Conservation (phyloP, 768 basidiomycete species). For the Cytidiella melzeri region DNA sequence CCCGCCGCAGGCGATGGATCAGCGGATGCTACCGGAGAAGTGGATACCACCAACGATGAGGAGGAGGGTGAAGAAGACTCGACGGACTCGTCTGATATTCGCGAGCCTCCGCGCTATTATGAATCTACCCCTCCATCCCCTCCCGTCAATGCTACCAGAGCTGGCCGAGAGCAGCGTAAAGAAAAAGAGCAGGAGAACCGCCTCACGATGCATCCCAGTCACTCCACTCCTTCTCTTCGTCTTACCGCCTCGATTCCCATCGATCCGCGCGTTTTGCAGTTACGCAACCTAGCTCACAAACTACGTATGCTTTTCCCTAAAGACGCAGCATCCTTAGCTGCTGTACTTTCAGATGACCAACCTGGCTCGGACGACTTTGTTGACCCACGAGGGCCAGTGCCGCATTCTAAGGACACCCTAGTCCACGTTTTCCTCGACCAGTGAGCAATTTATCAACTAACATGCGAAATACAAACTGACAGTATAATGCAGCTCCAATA, state of each 20-base stretch:
- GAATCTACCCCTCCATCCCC: slow-evolving; percentile 26
- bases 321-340: slow-evolving; percentile 30
- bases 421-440: slow-evolving; percentile 51
- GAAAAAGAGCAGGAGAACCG: slow-evolving; percentile 4
- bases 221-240: slow-evolving; percentile 42
- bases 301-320: slow-evolving; percentile 52
- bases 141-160: slow-evolving; percentile 17
- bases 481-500: slow-evolving; percentile 60
- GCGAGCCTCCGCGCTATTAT: slow-evolving; percentile 22
- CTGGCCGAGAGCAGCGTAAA: slow-evolving; percentile 6
- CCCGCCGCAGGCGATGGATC: slow-evolving; percentile 2
- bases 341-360: slow-evolving; percentile 24
- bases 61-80: slow-evolving; percentile 21
- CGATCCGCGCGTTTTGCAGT: slow-evolving; percentile 42
- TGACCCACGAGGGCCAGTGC: slow-evolving; percentile 32
- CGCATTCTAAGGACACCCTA: slow-evolving; percentile 26
- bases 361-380: slow-evolving; percentile 25
- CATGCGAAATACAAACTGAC: slow-evolving; percentile 4
- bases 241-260: slow-evolving; percentile 32
- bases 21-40: slow-evolving; percentile 7
- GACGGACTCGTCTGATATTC: slow-evolving; percentile 22
- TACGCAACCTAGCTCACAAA: slow-evolving; percentile 51
- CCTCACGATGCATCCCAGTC: slow-evolving; percentile 35
- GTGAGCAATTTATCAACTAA: slow-evolving; percentile 30
- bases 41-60: slow-evolving; percentile 10